Evolutionary conservation across 805 yeast species (phyloP).

Genomic region (Schwanniomyces occidentalis): DNA sequence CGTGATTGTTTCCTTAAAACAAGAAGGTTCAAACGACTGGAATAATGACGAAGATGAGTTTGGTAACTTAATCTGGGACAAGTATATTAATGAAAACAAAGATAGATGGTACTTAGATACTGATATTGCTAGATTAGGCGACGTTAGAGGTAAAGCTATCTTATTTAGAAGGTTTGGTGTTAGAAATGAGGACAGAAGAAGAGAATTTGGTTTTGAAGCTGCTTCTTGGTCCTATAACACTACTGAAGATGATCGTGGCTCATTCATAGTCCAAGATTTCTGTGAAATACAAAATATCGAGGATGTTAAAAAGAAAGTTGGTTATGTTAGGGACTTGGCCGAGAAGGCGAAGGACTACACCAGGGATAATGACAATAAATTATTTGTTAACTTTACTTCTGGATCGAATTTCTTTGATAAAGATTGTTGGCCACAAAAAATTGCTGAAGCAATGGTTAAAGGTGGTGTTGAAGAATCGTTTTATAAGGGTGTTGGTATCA

Average conservation of each 20-base stretch:
- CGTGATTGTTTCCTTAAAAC: slow-evolving; percentile 67
- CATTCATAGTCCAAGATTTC: slow-evolving; percentile 68
- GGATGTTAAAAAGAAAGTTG: slow-evolving; percentile 58
- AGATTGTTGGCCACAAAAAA: slow-evolving; percentile 71
- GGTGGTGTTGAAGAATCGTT: slow-evolving; percentile 49
- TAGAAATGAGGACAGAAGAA: slow-evolving; percentile 40
- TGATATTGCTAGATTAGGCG: slow-evolving; percentile 58
- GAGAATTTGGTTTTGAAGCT: slow-evolving; percentile 67
- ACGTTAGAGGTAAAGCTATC: slow-evolving; percentile 64
- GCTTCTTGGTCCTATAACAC: slow-evolving; percentile 66
- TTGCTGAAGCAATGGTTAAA: slow-evolving; percentile 52
- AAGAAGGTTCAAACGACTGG: slow-evolving; percentile 72
- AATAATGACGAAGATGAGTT: slow-evolving; percentile 64
- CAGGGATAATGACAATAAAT: slow-evolving; percentile 47
- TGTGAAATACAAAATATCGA: slow-evolving; percentile 57
- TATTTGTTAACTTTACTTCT: slow-evolving; percentile 71
- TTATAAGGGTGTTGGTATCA: slow-evolving; percentile 59
- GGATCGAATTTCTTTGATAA: slow-evolving; percentile 72
- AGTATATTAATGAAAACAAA: slow-evolving; percentile 49
- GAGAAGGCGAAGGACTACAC: slow-evolving; percentile 51
- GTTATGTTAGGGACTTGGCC: slow-evolving; percentile 56
- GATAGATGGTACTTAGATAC: slow-evolving; percentile 62
- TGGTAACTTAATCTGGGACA: slow-evolving; percentile 58
- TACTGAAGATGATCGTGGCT: slow-evolving; percentile 63
- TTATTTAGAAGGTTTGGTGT: slow-evolving; percentile 75